Base-by-base conservation (phyloP, 1,139 yeast species). In the Sugiyamaella castrensis region DNA sequence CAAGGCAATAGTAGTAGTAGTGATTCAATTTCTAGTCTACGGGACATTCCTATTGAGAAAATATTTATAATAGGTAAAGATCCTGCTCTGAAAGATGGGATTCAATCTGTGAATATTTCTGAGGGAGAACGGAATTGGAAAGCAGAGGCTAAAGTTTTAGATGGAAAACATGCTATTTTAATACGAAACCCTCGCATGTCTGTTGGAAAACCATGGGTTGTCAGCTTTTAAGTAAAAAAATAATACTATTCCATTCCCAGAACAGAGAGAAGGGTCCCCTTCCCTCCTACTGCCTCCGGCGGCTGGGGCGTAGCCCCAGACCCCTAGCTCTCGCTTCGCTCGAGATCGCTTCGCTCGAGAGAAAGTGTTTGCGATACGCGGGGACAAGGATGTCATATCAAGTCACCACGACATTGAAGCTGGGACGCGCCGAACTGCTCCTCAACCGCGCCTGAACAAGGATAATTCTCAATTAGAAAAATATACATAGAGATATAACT, bases 181-280 rank as follows among this genome's bases (percentile, higher is more conserved):
- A 72, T 86, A 24, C 73, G 80, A 52, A 79, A 80, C 56, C 89
- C 94, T 8, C 62, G 64, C 11, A 70, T 85, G 43, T 55, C 62
- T 9, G 64, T 84, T 41, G 74, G 74, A 49, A 53, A 68, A n/a
- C 68, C 70, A 35, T 86, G 88, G 87, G 32, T 41, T 31, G 40
- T 42, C 7, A n/a, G 11, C 7, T 33, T 41, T 8, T 41, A 33
- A 41, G 4, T 12, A 4, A 13, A 40, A 31, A 24, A 8, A 35
- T 27, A 38, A n/a, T 11, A 9, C 11, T 28, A 11, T n/a, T 8
- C 9, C 16, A 8, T 2, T 9, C 13, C 5, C 10, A 27, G 9
- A 5, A 37, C 15, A 13, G 11, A 12, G 16, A 26, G 8, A 32
- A 15, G 15, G 26, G 8, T 36, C 8, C 13, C 7, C n/a, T 27